Evolutionary conservation across 2,329 filamentous ascomycete genomes (phyloP), one percentile per base, ranked within the genome.

Genomic region (Cadophora malorum): DNA sequence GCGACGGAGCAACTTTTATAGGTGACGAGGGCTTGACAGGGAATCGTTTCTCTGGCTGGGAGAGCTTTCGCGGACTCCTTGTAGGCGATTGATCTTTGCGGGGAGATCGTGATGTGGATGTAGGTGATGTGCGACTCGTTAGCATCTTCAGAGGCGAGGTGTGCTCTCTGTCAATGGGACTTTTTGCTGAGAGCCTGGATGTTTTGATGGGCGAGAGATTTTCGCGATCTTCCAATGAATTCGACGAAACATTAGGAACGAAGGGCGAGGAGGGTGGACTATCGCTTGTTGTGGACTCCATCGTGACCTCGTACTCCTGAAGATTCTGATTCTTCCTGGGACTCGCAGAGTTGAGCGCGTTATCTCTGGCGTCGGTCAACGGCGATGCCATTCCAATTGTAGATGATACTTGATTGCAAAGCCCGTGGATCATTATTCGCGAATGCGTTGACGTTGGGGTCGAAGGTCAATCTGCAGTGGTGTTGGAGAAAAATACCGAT

Each of bases 41-140:
- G 74, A 90, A 90, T 66, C 88, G 82, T 77, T 85, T 88, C 70
- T 85, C 85, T 19, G 86, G 85, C 2, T 77, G 78, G 23, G 78
- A 83, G 55, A 82, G 70, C 70, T 84, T 85, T 69, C 83, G 78
- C 33, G 85, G 83, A 72, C 82, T 86, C 74, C 63, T 70, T 10
- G 67, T 41, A 3, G 65, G 28, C 28, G 74, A 73, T 12, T 69
- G 66, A 9, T 68, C 55, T 23, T 71, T 73, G 31, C 64, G 63
- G 1, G 74, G 72, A 21, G 74, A 74, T 31, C 68, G 67, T 3
- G 68, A 47, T 19, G 60, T 67, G 4, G 67, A 65, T 19, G 64
- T 66, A 10, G 70, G 70, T 38, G 73, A 73, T 59, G 71, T 50
- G 63, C 73, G 74, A 63, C 73, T 77, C 63, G 77, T 77, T 33